phyloP scores from a whole-genome alignment of 345 rosid species.

The Eutrema heterophyllum region DNA sequence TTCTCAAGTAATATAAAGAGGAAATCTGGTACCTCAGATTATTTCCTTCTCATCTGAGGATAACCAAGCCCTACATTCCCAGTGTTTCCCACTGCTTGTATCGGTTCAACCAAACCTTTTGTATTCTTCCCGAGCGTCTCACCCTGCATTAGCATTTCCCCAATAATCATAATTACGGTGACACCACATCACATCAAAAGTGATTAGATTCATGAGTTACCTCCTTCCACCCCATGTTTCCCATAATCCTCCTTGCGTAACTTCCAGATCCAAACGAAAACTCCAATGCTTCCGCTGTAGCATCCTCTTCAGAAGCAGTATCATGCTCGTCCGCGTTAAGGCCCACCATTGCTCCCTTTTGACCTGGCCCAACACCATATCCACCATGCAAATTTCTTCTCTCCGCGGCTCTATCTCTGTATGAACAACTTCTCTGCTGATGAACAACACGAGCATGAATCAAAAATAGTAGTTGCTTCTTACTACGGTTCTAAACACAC shows the following conservation, averaged over 20 bases:
- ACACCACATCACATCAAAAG: not conserved
- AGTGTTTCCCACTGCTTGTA: constrained; percentile 60
- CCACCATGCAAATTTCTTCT: constrained; percentile 81
- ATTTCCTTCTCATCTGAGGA: constrained; percentile 43
- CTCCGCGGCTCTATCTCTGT: constrained; percentile 91
- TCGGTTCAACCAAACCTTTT: constrained; percentile 65
- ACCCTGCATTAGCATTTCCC: constrained; percentile 44
- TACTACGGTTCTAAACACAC: not conserved
- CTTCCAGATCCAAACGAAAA: constrained; percentile 73
- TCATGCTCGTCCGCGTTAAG: constrained; percentile 25
- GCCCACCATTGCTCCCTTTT: constrained; percentile 39
- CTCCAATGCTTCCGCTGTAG: constrained; percentile 63
- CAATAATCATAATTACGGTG: not conserved
- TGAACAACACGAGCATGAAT: constrained; percentile 1
- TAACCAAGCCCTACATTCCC: constrained; percentile 81
- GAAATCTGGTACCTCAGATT: not conserved
- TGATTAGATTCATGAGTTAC: constrained; percentile 28
- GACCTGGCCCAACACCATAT: constrained; percentile 81
- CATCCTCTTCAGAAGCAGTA: constrained; percentile 42
- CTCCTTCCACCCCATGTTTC: constrained; percentile 94
- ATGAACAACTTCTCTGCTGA: constrained; percentile 41
- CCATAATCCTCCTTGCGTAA: constrained; percentile 70
- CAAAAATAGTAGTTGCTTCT: not conserved
- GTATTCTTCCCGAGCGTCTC: constrained; percentile 58
- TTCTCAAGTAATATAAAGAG: not conserved